Conservation (phyloP, 1,139 yeast species). For the Candida sp. region DNA sequence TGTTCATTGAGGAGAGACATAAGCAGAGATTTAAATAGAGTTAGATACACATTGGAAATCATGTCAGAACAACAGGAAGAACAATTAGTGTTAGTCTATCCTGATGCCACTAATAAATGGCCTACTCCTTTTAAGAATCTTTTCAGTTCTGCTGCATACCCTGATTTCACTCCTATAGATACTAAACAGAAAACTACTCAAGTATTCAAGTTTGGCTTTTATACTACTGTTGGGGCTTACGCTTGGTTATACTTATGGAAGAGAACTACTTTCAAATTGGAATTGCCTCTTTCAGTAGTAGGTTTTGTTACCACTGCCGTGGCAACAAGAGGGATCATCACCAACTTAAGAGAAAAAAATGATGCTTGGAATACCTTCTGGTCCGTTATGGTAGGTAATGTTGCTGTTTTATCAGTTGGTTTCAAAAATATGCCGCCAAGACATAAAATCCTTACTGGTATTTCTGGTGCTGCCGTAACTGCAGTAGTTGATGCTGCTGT, state of each 20-base stretch:
- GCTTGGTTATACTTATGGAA: constrained; percentile 49
- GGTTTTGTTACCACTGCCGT: constrained; percentile 44
- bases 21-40: too few species aligned
- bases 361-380: constrained; percentile 50
- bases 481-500: constrained; percentile 39
- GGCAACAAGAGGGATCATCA: constrained; percentile 35
- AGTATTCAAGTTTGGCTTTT: constrained; percentile 39
- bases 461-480: constrained; percentile 38
- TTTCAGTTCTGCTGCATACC: constrained; percentile 38
- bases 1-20: too few species aligned
- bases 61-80: background rate
- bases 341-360: constrained; percentile 46
- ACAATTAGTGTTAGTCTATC: constrained; percentile 10
- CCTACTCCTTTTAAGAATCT: constrained; percentile 44
- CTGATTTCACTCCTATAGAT: constrained; percentile 44
- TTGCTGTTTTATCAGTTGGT: constrained; percentile 38
- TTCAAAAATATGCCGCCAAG: constrained; percentile 41
- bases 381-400: constrained; percentile 44
- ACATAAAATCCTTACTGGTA: constrained; percentile 41
- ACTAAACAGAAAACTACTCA: constrained; percentile 39
- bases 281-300: constrained; percentile 37
- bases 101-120: constrained; percentile 39
- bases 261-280: constrained; percentile 43
- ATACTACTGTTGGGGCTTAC: constrained; percentile 46
- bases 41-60: too few species aligned